Conservation (phyloP, 306 rosid genomes). For the Rubus parviflorus region DNA sequence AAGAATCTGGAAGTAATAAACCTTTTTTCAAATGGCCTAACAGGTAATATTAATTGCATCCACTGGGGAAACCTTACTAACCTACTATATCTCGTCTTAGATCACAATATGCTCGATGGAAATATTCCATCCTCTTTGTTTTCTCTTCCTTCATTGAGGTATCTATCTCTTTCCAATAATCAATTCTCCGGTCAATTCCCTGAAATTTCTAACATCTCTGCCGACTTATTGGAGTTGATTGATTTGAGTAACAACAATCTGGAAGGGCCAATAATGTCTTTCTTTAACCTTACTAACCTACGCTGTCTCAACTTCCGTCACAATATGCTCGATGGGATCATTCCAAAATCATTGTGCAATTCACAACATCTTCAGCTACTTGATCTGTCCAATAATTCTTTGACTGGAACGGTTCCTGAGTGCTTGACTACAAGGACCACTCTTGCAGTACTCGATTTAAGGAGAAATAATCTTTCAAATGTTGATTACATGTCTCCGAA, state of each 20-base stretch:
- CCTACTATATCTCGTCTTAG: constrained; percentile 26
- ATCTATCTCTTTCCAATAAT: constrained; percentile 4
- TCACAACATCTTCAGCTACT: constrained; percentile 19
- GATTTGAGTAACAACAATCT: no score
- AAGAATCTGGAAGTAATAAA: constrained; percentile 4
- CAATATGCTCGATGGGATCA: constrained; percentile 15
- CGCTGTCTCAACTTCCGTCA: no score
- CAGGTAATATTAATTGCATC: not conserved
- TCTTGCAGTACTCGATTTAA: constrained; percentile 7
- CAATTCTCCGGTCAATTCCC: constrained; percentile 20
- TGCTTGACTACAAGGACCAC: constrained; percentile 10
- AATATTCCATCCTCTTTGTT: constrained; percentile 24
- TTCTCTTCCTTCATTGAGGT: constrained; percentile 19
- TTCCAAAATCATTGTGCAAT: constrained; percentile 33
- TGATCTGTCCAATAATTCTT: constrained; percentile 24
- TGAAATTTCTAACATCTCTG: constrained; percentile 20
- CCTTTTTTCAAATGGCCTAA: not conserved
- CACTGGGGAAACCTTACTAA: constrained; percentile 24
- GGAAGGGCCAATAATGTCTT: no score
- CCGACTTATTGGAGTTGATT: not conserved
- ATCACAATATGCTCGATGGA: constrained; percentile 29
- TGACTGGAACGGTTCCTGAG: constrained; percentile 23
- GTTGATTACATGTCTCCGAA: not conserved
- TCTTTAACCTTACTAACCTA: no score
- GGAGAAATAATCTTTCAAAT: not conserved